A percentile compares a stretch with the other conserved stretches of the same genome.
These are phyloP conservation scores for Cladophialophora bantiana DNA, from an alignment of 2,329 filamentous ascomycete genomes.

Conservation along the genomic window DNA sequence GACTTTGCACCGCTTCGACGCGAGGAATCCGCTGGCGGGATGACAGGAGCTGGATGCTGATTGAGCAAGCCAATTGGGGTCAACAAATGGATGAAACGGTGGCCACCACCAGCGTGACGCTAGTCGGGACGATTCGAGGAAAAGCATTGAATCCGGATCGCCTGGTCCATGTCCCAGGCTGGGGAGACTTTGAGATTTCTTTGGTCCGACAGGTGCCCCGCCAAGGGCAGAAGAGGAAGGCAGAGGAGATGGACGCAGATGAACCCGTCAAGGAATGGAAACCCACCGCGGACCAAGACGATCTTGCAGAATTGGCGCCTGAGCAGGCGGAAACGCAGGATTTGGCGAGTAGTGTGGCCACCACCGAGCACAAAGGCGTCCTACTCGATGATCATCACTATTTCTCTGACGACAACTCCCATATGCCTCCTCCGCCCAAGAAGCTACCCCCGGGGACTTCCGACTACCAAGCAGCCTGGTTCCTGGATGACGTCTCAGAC, in stretches of 20 bases:
- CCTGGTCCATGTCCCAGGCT: slow-evolving; percentile 88
- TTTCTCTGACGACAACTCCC: slow-evolving; percentile 84
- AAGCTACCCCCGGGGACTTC: slow-evolving; percentile 89
- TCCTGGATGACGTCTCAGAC: slow-evolving; percentile 79
- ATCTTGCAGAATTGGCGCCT: slow-evolving; percentile 81
- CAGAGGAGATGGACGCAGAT: slow-evolving; percentile 73
- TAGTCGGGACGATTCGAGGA: slow-evolving; percentile 87
- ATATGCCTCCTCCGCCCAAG: slow-evolving; percentile 69
- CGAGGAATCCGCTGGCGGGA: slow-evolving; percentile 97
- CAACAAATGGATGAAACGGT: slow-evolving; percentile 56
- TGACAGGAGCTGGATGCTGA: slow-evolving; percentile 92
- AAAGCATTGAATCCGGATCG: slow-evolving; percentile 88
- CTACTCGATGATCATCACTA: slow-evolving; percentile 97
- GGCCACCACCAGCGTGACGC: slow-evolving; percentile 64
- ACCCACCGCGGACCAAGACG: slow-evolving; percentile 81
- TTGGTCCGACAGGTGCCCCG: slow-evolving; percentile 80
- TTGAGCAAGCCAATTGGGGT: slow-evolving; percentile 80
- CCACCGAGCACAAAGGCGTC: slow-evolving; percentile 78
- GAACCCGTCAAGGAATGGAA: slow-evolving; percentile 62
- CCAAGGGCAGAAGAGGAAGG: slow-evolving; percentile 55
- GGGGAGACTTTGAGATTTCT: slow-evolving; percentile 91
- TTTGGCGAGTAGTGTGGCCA: slow-evolving; percentile 61
- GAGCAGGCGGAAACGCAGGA: slow-evolving; percentile 84
- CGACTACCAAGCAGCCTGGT: slow-evolving; percentile 94
- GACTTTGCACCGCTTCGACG: slow-evolving; percentile 87